Evolutionary conservation across 2,329 filamentous ascomycete genomes (phyloP), one percentile per base, ranked within the genome.

Genomic region (Xylariaceae sp.): DNA sequence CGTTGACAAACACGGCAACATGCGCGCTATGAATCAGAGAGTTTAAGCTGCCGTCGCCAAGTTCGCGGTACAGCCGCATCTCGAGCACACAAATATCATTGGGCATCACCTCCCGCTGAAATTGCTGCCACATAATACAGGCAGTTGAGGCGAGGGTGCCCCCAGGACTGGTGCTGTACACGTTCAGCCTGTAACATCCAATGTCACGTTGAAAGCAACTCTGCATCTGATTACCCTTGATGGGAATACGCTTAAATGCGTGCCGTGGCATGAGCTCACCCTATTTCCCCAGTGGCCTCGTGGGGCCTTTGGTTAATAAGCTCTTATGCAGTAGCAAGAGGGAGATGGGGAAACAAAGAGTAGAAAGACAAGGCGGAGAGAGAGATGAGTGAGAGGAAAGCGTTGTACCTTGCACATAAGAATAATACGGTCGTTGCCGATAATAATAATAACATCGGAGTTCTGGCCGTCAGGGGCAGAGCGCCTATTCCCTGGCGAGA

Each of bases 391-490:
- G 27, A 43, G 41, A 23, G 9, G 41, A n/a, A 43, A n/a, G 37
- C 37, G 33, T 13, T 32, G 41, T 43, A 43, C 41, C 41, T 43
- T 32, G 41, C 20, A 29, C 16, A 43, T 18, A n/a, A 43, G 41
- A 18, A 33, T 33, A 43, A 43, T 43, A 33, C 27, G 41, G 27
- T 46, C 24, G 57, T 85, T n/a, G 20, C 39, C 18, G 26, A 32
- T 23, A 32, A 29, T 24, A 32, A 41, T 21, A 23, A 23, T 21
- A 21, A 41, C 21, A 41, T 50, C 27, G 18, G 46, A 40, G 18
- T 33, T 42, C 15, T 33, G 42, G 27, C 16, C 21, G 16, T 45
- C 27, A 13, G 32, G 18, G n/a, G 15, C 27, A 23, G 29, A 26
- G 32, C 9, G 21, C 42, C 21, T 45, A 27, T n/a, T n/a, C n/a